phyloP scores from a whole-genome alignment of 1,139 yeast species.

The Wickerhamomyces sp. region DNA sequence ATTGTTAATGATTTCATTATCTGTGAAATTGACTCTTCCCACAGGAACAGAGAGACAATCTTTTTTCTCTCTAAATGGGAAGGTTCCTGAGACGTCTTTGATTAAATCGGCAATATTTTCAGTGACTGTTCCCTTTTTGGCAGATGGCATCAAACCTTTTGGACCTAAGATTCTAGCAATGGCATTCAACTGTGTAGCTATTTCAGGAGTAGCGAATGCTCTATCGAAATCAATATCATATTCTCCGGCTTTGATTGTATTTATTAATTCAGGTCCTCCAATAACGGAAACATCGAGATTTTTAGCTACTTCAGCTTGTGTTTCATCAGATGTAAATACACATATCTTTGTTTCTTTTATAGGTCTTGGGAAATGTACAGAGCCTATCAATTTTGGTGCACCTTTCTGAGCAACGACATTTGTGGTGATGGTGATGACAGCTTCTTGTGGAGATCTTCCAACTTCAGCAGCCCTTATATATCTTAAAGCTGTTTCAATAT shows the following conservation, averaged over 20 bases:
- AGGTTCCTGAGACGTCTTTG: slow-evolving; percentile 55
- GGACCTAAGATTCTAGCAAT: slow-evolving; percentile 85
- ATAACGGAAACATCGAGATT: slow-evolving; percentile 54
- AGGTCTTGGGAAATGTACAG: slow-evolving; percentile 73
- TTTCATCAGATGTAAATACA: slow-evolving; percentile 61
- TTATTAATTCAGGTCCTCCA: slow-evolving; percentile 73
- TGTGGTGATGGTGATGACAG: slow-evolving; percentile 65
- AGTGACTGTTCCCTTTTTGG: slow-evolving; percentile 83
- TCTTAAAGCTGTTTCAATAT: slow-evolving; percentile 66
- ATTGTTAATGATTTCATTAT: slow-evolving; percentile 69
- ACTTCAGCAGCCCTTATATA: slow-evolving; percentile 87
- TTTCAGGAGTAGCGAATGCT: slow-evolving; percentile 83
- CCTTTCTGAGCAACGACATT: slow-evolving; percentile 77
- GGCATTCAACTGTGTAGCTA: slow-evolving; percentile 53
- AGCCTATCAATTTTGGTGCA: slow-evolving; percentile 68
- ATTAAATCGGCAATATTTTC: slow-evolving; percentile 57
- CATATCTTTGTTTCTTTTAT: slow-evolving; percentile 60
- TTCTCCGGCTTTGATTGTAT: slow-evolving; percentile 53
- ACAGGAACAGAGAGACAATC: slow-evolving; percentile 61
- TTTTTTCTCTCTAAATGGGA: slow-evolving; percentile 68
- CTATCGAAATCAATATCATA: slow-evolving; percentile 61
- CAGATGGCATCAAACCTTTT: slow-evolving; percentile 82
- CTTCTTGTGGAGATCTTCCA: slow-evolving; percentile 66
- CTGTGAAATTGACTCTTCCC: slow-evolving; percentile 77
- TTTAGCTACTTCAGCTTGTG: slow-evolving; percentile 48